Conservation (phyloP, 2,329 filamentous ascomycete genomes). For the Purpureocillium lavendulum region DNA sequence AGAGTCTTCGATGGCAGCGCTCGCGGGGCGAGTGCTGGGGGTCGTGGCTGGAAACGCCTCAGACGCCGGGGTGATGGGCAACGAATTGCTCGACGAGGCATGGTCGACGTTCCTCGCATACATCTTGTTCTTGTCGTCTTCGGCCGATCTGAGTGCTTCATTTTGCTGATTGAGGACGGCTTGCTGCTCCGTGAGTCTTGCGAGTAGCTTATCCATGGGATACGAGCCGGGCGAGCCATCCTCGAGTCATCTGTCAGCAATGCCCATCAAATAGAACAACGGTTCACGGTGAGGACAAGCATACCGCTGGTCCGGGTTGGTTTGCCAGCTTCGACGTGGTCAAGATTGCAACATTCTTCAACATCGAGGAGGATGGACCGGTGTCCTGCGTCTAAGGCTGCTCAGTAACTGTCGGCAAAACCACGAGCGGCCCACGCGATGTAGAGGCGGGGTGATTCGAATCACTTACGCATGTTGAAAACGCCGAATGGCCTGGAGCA, state of each 20-base stretch:
- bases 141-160: conserved; percentile 36
- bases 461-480: conserved; percentile 11
- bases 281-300: conserved; percentile 1
- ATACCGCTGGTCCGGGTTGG: conserved; percentile 45
- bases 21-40: conserved; percentile 44
- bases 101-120: conserved; percentile 33
- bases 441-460: background rate
- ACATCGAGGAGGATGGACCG: conserved; percentile 13
- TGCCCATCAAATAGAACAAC: background rate
- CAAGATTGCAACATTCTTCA: conserved; percentile 39
- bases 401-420: too few species aligned
- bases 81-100: conserved; percentile 45
- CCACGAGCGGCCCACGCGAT: too few species aligned
- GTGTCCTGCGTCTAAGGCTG: conserved; percentile 11
- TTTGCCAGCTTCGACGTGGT: conserved; percentile 47
- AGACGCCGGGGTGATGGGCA: conserved; percentile 54
- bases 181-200: conserved; percentile 67
- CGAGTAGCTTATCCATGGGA: conserved; percentile 64
- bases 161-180: conserved; percentile 50
- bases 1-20: conserved; percentile 35
- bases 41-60: conserved; percentile 42
- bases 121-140: conserved; percentile 20
- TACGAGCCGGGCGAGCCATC: conserved; percentile 28
- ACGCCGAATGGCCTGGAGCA: conserved; percentile 8
- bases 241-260: too few species aligned